Evolutionary conservation across 176 grass and related monocot genomes (phyloP), one percentile per base, ranked within the genome.

Genomic region (Aegilops speltoides): DNA sequence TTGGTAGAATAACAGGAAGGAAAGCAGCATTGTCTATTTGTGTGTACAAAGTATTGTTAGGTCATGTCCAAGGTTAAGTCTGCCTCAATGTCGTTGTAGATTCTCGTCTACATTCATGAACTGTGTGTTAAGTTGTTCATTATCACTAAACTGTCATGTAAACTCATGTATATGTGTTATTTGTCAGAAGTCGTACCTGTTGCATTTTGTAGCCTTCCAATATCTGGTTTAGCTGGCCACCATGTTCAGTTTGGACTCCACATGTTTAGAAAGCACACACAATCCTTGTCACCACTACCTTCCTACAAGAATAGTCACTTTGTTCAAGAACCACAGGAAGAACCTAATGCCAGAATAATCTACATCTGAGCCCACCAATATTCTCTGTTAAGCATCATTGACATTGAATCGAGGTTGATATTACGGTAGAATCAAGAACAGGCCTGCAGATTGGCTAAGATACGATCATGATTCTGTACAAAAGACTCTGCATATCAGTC

Each of bases 1-100:
- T 76, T 88, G 86, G 72, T 85, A 62, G 78, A 91, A 88, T 88
- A 91, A 88, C 65, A 82, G 25, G 89, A 88, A 50, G 23, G 38
- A 76, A 84, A 76, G 20, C 4, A 45, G 62, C 11, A 52, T 52
- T 54, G 16, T 19, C 50, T 81, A 59, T 22, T 76, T 76, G 62
- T 68, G 68, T 54, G 14, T 79, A 82, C 76, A 85, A 85, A 77
- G 29, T 75, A 88, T 68, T 54, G 2, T 54, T 88, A 82, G 90
- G 77, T 72, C 56, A 43, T 88, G 62, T 56, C 63, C 63, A 81
- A 46, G 43, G 12, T 71, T 40, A 76, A 80, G n/a, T 64, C 50
- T 54, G 16, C 3, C 28, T 70, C 40, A 15, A 37, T 85, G 77
- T 37, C 20, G 52, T 23, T 15, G 50, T 87, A 88, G 82, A 80